phyloP scores from a whole-genome alignment of 139 green algal species.

The Nannochloris sp. region DNA sequence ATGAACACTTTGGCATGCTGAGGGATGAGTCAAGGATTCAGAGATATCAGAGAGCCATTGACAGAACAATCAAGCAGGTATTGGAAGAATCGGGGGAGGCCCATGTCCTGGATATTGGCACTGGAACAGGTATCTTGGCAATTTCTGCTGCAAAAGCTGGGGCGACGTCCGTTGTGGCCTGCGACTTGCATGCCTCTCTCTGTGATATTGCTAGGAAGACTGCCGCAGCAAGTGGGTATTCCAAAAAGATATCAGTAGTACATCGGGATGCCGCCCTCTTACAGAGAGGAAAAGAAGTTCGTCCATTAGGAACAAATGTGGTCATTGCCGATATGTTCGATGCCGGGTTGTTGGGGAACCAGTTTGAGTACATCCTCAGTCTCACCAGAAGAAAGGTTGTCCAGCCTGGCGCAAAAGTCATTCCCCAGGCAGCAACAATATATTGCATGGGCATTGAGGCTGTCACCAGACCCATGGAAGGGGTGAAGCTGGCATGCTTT shows the following conservation, averaged over 20 bases:
- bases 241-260: conserved; percentile 34
- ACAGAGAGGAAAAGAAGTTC: conserved; percentile 40
- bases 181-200: conserved; percentile 41
- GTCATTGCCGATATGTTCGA: conserved; percentile 62
- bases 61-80: conserved; percentile 21
- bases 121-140: conserved; percentile 63
- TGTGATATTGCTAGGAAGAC: conserved; percentile 26
- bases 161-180: conserved; percentile 41
- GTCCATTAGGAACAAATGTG: conserved; percentile 51
- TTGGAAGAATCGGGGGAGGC: conserved; percentile 24
- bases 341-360: conserved; percentile 51
- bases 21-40: conserved; percentile 29
- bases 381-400: conserved; percentile 38
- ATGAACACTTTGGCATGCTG: conserved; percentile 45
- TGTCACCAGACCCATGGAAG: conserved; percentile 25
- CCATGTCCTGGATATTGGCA: conserved; percentile 76
- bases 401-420: conserved; percentile 35
- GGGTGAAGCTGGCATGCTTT: conserved; percentile 51
- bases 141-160: conserved; percentile 53
- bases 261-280: conserved; percentile 32
- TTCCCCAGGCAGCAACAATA: conserved; percentile 52
- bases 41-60: conserved; percentile 42
- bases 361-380: conserved; percentile 49
- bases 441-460: conserved; percentile 71
- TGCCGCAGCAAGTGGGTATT: conserved; percentile 37